phyloP scores from a whole-genome alignment of 305 asterid species.

The Caryopteris hybrid region DNA sequence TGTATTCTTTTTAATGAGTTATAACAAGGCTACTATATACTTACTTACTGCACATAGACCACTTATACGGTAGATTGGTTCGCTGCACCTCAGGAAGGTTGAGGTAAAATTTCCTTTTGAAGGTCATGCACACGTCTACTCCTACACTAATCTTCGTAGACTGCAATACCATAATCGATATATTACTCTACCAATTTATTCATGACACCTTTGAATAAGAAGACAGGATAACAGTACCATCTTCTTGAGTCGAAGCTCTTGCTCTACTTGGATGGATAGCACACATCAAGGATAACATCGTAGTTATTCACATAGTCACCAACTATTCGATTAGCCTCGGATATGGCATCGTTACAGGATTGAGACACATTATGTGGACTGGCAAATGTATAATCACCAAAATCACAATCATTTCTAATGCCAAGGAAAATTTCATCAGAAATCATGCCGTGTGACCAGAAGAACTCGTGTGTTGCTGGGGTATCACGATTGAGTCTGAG shows the following conservation, averaged over 20 bases:
- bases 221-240: slow-evolving; percentile 34
- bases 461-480: slow-evolving; percentile 76
- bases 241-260: slow-evolving; percentile 71
- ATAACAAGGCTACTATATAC: neutral
- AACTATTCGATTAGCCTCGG: slow-evolving; percentile 58
- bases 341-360: slow-evolving; percentile 54
- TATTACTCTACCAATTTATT: neutral
- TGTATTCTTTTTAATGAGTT: too few species aligned
- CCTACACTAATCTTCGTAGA: slow-evolving; percentile 71
- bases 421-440: slow-evolving; percentile 82
- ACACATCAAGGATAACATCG: slow-evolving; percentile 86
- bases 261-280: slow-evolving; percentile 92
- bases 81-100: slow-evolving; percentile 83
- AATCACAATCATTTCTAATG: slow-evolving; percentile 74
- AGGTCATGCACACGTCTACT: slow-evolving; percentile 75
- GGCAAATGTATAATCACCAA: slow-evolving; percentile 71
- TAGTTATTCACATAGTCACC: slow-evolving; percentile 67
- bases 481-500: slow-evolving; percentile 82
- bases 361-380: slow-evolving; percentile 68
- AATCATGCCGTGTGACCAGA: slow-evolving; percentile 98
- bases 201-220: neutral
- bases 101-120: slow-evolving; percentile 59
- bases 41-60: slow-evolving; percentile 76
- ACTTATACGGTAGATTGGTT: slow-evolving; percentile 53
- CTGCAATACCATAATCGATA: slow-evolving; percentile 26